Evolutionary conservation across 129 eudicot genomes (phyloP).

Genomic region (Flaveria sonorensis): DNA sequence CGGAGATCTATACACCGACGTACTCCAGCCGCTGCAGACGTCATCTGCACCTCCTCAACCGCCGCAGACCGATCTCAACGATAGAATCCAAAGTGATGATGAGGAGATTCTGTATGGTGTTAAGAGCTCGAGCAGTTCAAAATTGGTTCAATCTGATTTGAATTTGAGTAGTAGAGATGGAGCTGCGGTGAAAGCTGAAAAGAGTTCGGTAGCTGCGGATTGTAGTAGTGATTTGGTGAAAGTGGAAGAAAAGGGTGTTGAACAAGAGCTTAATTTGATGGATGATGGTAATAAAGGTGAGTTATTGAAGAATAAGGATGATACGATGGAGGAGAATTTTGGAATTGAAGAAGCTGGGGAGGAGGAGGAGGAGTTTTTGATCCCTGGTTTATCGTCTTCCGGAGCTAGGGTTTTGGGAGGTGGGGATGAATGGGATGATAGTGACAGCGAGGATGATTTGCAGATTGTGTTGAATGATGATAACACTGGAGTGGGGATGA

Average conservation of each 20-base stretch:
- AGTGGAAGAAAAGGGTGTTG: slow-evolving; percentile 22
- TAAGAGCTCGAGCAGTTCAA: slow-evolving; percentile 24
- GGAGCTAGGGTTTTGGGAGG: slow-evolving; percentile 53
- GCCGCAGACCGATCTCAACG: slow-evolving; percentile 58
- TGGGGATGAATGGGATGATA: slow-evolving; percentile 76
- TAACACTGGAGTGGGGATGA: slow-evolving; percentile 46
- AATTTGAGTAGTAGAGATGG: slow-evolving; percentile 26
- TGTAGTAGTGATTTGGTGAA: slow-evolving; percentile 35
- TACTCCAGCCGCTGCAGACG: slow-evolving; percentile 56
- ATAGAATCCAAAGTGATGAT: slow-evolving; percentile 46
- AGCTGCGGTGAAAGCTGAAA: slow-evolving; percentile 16
- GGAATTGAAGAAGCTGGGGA: slow-evolving; percentile 36
- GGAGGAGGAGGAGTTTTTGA: slow-evolving; percentile 45
- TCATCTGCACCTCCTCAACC: slow-evolving; percentile 27
- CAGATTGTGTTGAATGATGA: slow-evolving; percentile 89
- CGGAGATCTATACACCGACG: slow-evolving; percentile 99
- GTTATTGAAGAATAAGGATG: slow-evolving; percentile 26
- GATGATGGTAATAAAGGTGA: slow-evolving; percentile 45
- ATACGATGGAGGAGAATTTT: slow-evolving; percentile 18
- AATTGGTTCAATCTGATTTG: slow-evolving; percentile 25
- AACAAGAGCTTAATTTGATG: slow-evolving; percentile 29
- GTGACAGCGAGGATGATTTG: slow-evolving; percentile 97
- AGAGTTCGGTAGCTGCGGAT: slow-evolving; percentile 16
- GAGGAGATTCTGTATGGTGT: slow-evolving; percentile 56
- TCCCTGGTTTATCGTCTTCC: slow-evolving; percentile 65